Evolutionary conservation across 192 early-diverging fungal species (phyloP).

Genomic region (Geosiphon pyriformis): DNA sequence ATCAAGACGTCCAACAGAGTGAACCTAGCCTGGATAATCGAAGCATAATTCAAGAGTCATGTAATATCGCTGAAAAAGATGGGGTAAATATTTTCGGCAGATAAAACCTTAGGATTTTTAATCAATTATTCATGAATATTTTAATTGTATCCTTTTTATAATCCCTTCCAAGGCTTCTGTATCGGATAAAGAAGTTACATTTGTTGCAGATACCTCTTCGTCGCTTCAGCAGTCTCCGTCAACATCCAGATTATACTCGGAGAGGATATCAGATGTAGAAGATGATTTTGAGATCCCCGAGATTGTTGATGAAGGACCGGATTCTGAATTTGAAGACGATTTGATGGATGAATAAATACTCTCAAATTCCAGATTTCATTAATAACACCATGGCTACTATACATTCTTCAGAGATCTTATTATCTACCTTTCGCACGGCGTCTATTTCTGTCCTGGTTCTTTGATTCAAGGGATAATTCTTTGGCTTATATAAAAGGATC

Average conservation of each 20-base stretch:
- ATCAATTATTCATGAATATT: neutral
- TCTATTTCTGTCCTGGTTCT: too few relatives aligned
- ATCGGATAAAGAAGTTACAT: neutral
- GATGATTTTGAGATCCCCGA: conserved; percentile 19
- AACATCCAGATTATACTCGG: neutral
- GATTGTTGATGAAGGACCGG: conserved; percentile 12
- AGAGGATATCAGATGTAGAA: neutral
- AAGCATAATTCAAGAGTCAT: too few relatives aligned
- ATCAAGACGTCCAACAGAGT: too few relatives aligned
- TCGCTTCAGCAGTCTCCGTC: neutral
- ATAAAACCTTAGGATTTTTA: too few relatives aligned
- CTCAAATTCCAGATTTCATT: neutral
- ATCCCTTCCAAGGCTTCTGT: neutral
- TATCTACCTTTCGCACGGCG: too few relatives aligned
- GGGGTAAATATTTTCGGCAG: too few relatives aligned
- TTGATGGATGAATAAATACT: neutral
- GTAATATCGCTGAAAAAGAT: too few relatives aligned
- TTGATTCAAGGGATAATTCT: too few relatives aligned
- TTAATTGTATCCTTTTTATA: neutral
- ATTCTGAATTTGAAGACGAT: conserved; percentile 18
- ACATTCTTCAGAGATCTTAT: too few relatives aligned
- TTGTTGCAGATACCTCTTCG: neutral
- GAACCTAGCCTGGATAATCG: too few relatives aligned
- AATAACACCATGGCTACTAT: neutral
- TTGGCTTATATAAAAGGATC: too few relatives aligned